Evolutionary conservation across 164 flowering plant genomes (phyloP).

Genomic region (Stephania yunnanensis): DNA sequence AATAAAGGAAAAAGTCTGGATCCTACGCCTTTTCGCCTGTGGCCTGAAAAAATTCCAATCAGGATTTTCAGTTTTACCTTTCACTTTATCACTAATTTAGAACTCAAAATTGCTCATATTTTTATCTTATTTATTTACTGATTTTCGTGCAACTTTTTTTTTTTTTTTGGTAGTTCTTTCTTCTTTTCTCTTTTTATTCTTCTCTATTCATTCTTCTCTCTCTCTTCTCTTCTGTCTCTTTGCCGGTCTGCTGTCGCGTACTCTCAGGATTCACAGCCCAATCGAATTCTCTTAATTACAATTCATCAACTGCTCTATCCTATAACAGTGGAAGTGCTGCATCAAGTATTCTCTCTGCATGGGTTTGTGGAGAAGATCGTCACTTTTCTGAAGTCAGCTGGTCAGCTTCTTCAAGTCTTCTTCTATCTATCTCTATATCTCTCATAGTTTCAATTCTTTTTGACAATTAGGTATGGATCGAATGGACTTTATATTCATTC

Average conservation of each 20-base stretch:
- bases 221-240: slow-evolving; percentile 50
- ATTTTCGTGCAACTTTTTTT: slow-evolving; percentile 6
- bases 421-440: slow-evolving; percentile 17
- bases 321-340: slow-evolving; percentile 98
- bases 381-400: slow-evolving; percentile 99
- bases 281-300: slow-evolving; percentile 94
- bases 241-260: slow-evolving; percentile 59
- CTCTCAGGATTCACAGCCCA: slow-evolving; percentile 80
- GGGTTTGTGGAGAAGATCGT: slow-evolving; percentile 99
- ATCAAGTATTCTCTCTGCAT: slow-evolving; percentile 99
- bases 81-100: neutral
- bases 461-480: slow-evolving; percentile 2
- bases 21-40: neutral
- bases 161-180: slow-evolving; percentile 22
- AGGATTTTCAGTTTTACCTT: neutral
- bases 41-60: neutral
- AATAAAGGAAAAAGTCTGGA: neutral
- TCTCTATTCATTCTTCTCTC: slow-evolving; percentile 60
- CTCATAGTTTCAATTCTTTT: neutral
- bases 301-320: slow-evolving; percentile 98
- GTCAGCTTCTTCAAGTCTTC: slow-evolving; percentile 82
- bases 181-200: slow-evolving; percentile 35
- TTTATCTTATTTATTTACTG: slow-evolving; percentile 8
- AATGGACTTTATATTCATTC: slow-evolving; percentile 11
- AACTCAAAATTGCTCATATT: slow-evolving; percentile 3